phyloP scores from a whole-genome alignment of 306 rosid species.

The Medicago ruthenica region DNA sequence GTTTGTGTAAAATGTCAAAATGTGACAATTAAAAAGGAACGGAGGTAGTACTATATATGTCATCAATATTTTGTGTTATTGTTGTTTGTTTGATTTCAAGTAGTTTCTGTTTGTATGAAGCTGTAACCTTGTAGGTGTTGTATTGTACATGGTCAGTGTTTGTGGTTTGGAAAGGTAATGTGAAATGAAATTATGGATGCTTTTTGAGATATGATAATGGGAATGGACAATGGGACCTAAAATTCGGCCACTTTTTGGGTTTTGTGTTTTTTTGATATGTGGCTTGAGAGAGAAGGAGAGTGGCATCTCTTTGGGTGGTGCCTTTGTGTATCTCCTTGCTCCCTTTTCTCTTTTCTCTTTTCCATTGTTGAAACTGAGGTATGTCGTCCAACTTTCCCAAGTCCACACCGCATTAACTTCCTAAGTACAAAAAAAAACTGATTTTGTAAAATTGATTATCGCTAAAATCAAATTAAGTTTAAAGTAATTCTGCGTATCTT shows the following conservation, averaged over 20 bases:
- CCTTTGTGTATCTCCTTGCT: slow-evolving; percentile 9
- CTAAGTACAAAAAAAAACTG: too few relatives aligned
- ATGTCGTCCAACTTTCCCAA: background rate
- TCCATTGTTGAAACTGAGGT: slow-evolving; percentile 1
- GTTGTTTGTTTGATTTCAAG: slow-evolving; percentile 1
- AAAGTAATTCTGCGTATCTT: too few relatives aligned
- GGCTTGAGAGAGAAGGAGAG: slow-evolving; percentile 40
- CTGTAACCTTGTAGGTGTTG: too few relatives aligned
- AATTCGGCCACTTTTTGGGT: slow-evolving; percentile 17
- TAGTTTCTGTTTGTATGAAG: background rate
- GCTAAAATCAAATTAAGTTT: too few relatives aligned
- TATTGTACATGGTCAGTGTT: background rate
- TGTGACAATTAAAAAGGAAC: too few relatives aligned
- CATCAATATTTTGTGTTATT: background rate
- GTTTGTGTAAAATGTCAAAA: too few relatives aligned
- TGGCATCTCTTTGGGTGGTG: slow-evolving; percentile 30
- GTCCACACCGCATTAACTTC: background rate
- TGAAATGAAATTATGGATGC: slow-evolving; percentile 26
- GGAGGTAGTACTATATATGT: too few relatives aligned
- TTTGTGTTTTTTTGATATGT: slow-evolving; percentile 35
- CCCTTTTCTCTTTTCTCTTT: slow-evolving; percentile 37
- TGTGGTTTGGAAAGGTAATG: slow-evolving; percentile 34
- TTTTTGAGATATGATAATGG: slow-evolving; percentile 19
- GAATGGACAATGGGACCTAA: background rate
- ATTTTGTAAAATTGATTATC: too few relatives aligned